Conservation (phyloP, 2,329 filamentous ascomycete genomes). For the Moelleriella libera region DNA sequence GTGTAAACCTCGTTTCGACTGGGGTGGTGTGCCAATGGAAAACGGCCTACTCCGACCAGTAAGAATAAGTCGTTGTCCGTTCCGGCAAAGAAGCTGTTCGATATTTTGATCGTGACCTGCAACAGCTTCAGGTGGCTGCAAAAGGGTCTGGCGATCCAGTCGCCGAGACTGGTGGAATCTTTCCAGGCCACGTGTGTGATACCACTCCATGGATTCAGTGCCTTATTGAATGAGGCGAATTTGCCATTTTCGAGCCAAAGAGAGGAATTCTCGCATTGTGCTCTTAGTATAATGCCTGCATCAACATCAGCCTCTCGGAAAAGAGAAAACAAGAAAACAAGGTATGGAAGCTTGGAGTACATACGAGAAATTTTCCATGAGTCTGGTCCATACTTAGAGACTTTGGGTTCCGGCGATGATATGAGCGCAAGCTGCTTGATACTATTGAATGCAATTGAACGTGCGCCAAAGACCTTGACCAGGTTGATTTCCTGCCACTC, state of each 20-base stretch:
- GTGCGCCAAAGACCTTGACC: not conserved
- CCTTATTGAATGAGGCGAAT: not conserved
- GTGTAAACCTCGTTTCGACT: not conserved
- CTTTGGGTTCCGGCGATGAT: not conserved
- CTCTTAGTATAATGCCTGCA: not conserved
- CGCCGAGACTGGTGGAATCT: not conserved
- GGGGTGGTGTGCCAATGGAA: not conserved
- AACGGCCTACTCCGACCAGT: not conserved
- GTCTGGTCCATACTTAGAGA: not conserved
- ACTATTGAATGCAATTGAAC: not conserved
- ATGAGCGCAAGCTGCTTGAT: not conserved
- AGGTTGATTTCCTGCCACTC: not conserved
- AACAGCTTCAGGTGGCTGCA: not conserved
- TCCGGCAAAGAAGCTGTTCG: not conserved
- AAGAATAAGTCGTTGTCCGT: not conserved
- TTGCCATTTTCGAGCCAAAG: not conserved
- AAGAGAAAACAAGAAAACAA: not conserved
- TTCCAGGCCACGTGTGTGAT: not conserved
- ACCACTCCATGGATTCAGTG: not conserved
- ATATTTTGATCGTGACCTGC: not conserved
- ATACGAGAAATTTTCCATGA: not conserved
- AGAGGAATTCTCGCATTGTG: not conserved
- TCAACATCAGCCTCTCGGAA: too few species aligned
- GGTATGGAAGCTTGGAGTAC: not conserved
- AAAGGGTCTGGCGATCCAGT: not conserved